Evolutionary conservation across 345 rosid species (phyloP).

Genomic region (Hibiscus mutabilis): DNA sequence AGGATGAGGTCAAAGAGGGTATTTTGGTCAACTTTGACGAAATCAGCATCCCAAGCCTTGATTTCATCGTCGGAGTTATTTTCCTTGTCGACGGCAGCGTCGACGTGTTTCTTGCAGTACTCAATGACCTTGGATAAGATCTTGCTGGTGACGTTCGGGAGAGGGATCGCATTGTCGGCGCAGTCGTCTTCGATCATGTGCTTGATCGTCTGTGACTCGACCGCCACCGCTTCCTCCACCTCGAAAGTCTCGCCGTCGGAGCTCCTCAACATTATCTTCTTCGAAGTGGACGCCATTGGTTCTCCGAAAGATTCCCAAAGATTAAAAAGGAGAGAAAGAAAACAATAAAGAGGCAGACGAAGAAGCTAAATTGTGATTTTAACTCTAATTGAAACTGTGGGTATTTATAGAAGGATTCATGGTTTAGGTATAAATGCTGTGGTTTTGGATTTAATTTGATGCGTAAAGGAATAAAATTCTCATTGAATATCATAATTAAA

Average conservation of each 20-base stretch:
- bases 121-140: slow-evolving; percentile 51
- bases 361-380: neutral
- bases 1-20: slow-evolving; percentile 52
- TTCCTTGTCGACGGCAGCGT: slow-evolving; percentile 13
- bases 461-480: too few species aligned
- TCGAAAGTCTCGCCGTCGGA: slow-evolving; percentile 51
- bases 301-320: neutral
- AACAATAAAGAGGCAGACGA: neutral
- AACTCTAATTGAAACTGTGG: neutral
- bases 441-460: neutral
- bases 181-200: slow-evolving; percentile 58
- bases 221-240: slow-evolving; percentile 47
- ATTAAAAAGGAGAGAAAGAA: neutral
- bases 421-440: neutral
- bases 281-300: slow-evolving; percentile 13
- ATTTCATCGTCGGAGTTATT: slow-evolving; percentile 18
- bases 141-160: slow-evolving; percentile 51
- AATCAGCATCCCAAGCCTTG: slow-evolving; percentile 43
- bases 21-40: slow-evolving; percentile 42
- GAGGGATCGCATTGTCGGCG: slow-evolving; percentile 43
- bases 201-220: slow-evolving; percentile 45
- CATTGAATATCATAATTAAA: too few species aligned
- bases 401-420: neutral
- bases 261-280: slow-evolving; percentile 37
- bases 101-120: slow-evolving; percentile 51